Evolutionary conservation across 192 early-diverging fungal genomes (phyloP), one percentile per base, ranked within the genome.

Genomic region (Martensiomyces pterosporus): DNA sequence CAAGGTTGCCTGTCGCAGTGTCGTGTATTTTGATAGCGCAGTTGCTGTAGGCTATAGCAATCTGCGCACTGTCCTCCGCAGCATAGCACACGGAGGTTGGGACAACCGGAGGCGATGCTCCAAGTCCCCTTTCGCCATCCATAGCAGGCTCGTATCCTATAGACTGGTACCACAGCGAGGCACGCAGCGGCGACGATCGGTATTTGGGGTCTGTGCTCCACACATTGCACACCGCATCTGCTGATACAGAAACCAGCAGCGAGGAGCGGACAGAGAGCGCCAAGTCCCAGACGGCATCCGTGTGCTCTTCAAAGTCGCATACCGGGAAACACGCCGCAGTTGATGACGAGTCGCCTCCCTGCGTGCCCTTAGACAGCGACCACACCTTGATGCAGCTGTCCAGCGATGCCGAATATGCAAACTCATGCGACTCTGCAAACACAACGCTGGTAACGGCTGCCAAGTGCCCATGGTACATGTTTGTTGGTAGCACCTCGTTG

Each of bases 201-300:
- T 47, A 22, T 0, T 29, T 36, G 17, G 46, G 26, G 19, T 41
- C 49, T 4, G 38, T 45, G 37, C 42, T 49, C 72, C 72, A 75
- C 39, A 69, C n/a, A 1, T 43, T 23, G 27, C 72, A 75, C 5
- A 53, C 51, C 0, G 40, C 61, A 18, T 75, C 72, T 1, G 72
- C 72, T 2, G 55, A 48, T 15, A 61, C 66, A 9, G 72, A 75
- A 3, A 58, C 72, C 53, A 75, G 49, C 43, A 67, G 15, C 24
- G 24, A 49, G 3, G 49, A 42, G 0, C 29, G 4, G 0, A 43
- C 34, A 5, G 41, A 29, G 21, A 75, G 58, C 24, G 66, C 46
- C 52, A 75, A 36, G 27, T 47, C 66, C 72, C 72, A 75, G 14
- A 75, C 66, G 0, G 72, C 65, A 7, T 68, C 72, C 0, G 49